A percentile compares a stretch with the other conserved stretches of the same genome.
Evolutionary conservation across 768 basidiomycete species (phyloP).

Genomic region (Hygrophoropsis aurantiaca): DNA sequence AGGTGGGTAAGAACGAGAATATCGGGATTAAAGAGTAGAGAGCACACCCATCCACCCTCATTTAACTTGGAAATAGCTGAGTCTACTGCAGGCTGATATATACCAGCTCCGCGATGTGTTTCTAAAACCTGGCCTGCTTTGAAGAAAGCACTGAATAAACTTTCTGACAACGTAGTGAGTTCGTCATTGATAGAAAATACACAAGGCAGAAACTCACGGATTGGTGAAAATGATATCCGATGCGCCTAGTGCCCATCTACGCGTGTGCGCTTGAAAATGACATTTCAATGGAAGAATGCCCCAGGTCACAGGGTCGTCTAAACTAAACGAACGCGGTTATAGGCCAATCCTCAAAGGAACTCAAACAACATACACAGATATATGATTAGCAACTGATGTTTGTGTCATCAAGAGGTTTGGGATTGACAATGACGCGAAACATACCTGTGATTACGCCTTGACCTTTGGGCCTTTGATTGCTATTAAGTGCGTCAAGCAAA

Average conservation of each 20-base stretch:
- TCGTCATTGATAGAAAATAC: conserved; percentile 13
- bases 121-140: conserved; percentile 88
- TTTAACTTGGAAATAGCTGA: conserved; percentile 79
- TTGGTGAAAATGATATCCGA: conserved; percentile 95
- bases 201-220: conserved; percentile 51
- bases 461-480: conserved; percentile 42
- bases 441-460: conserved; percentile 75
- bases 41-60: conserved; percentile 80
- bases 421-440: conserved; percentile 20
- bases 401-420: conserved; percentile 5
- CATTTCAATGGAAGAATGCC: conserved; percentile 70
- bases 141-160: conserved; percentile 84
- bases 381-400: conserved; percentile 81
- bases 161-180: conserved; percentile 38
- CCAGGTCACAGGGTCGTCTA: conserved; percentile 89
- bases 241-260: conserved; percentile 91
- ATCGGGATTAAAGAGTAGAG: conserved; percentile 1
- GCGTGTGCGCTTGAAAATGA: conserved; percentile 58
- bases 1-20: not conserved
- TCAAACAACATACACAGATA: conserved; percentile 70
- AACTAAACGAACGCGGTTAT: conserved; percentile 37
- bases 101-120: conserved; percentile 86
- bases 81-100: conserved; percentile 86
- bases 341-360: not conserved
- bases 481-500: conserved; percentile 61